phyloP scores from a whole-genome alignment of 495 filamentous ascomycete species.

The Xanthoparmelia taractica region DNA sequence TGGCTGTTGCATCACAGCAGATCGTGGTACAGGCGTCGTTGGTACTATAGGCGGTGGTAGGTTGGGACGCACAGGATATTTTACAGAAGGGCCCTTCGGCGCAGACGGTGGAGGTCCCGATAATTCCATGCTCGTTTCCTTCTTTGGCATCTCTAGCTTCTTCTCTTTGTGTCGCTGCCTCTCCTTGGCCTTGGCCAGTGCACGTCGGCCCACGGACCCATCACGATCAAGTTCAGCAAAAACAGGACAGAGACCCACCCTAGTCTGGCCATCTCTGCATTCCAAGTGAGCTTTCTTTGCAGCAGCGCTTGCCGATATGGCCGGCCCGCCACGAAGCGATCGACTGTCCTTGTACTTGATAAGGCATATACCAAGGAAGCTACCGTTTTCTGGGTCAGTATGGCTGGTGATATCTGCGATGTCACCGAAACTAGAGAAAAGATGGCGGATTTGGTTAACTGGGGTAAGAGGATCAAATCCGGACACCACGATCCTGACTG shows the following conservation, averaged over 20 bases:
- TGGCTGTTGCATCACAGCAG: constrained; percentile 20
- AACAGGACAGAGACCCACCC: constrained; percentile 66
- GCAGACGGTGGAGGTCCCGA: constrained; percentile 68
- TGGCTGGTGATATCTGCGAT: constrained; percentile 83
- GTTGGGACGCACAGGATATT: constrained; percentile 38
- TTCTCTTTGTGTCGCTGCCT: constrained; percentile 49
- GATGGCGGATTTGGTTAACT: constrained; percentile 65
- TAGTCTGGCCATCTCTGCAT: constrained; percentile 56
- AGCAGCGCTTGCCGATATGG: constrained; percentile 60
- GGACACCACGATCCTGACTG: constrained; percentile 81
- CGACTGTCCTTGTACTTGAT: constrained; percentile 77
- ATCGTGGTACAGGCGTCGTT: constrained; percentile 29
- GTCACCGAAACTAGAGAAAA: constrained; percentile 82
- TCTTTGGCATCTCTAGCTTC: constrained; percentile 27
- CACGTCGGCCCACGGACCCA: constrained; percentile 65
- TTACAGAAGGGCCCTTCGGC: constrained; percentile 77
- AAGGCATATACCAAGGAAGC: constrained; percentile 82
- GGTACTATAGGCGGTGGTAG: constrained; percentile 42
- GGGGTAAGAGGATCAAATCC: constrained; percentile 85
- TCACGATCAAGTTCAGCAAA: constrained; percentile 83
- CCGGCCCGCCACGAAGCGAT: constrained; percentile 42
- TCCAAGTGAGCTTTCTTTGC: constrained; percentile 61
- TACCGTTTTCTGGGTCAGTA: constrained; percentile 86
- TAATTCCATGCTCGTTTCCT: constrained; percentile 38
- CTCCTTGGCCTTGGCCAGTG: constrained; percentile 63